Base-by-base conservation (phyloP, 768 basidiomycete species). In the Serpula lacrymans region DNA sequence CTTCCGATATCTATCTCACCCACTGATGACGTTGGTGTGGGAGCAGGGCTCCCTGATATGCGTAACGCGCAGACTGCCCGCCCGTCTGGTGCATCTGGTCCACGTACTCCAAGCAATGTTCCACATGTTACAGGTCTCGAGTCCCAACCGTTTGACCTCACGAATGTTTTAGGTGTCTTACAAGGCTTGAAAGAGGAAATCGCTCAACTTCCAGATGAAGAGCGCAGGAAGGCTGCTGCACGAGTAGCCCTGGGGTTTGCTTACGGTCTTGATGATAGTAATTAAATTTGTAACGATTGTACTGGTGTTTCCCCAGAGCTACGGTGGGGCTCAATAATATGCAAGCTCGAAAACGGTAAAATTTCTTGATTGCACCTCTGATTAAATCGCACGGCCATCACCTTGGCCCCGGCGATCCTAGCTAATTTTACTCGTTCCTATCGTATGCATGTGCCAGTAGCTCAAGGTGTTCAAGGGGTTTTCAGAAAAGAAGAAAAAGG, bases 181-280 rank as follows among this genome's bases (percentile, higher is more conserved):
- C 78, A 84, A 50, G 75, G 74, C 36, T 75, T 87, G 74, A 85
- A 84, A 55, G 77, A 75, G 17, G 84, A 89, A 64, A 88, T 89
- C 48, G 70, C 79, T 17, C 72, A 67, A 9, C 84, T 89, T 64
- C 63, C 68, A 5, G 70, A 82, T 52, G 70, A 68, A 17, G 83
- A 84, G 61, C 68, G 78, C 48, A 67, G 82, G 49, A 75, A 67
- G 50, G 80, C 84, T 18, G 87, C 87, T 0, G 87, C 87, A 6
- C 67, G 69, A 33, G 83, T 85, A 16, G 84, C 87, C 17, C 64
- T 89, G 0, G 83, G 83, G 1, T 60, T 89, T 37, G 84, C 82
- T 5, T 83, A 86, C 58, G 86, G 84, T 3, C 61, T 88, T 33
- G 14, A 33, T 18, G 31, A 33, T 6, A 18, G n/a, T 6, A 18